Conservation (phyloP, 345 rosid genomes). For the Populus euphratica region DNA sequence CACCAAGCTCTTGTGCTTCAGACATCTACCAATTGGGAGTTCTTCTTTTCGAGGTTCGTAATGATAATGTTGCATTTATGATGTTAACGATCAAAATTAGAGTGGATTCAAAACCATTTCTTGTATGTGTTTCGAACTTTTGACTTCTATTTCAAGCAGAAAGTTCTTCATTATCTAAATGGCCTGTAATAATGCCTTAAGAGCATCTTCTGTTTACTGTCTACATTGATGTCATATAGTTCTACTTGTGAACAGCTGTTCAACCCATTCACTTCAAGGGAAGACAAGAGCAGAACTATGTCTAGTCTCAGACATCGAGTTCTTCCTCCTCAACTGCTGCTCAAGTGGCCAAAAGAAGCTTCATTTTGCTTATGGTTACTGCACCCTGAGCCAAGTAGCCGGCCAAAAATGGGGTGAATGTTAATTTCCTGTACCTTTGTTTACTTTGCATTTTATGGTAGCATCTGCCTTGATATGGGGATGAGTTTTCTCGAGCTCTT, state of each 20-base stretch:
- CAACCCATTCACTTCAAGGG: conserved; percentile 61
- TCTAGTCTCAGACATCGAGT: conserved; percentile 90
- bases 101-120: not conserved
- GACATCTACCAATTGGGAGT: conserved; percentile 86
- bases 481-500: not conserved
- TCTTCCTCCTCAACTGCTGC: conserved; percentile 86
- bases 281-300: conserved; percentile 81
- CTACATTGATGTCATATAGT: conserved; percentile 30
- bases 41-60: conserved; percentile 84
- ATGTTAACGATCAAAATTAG: not conserved
- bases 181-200: not conserved
- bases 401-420: conserved; percentile 71
- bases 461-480: not conserved
- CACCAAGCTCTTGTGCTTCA: conserved; percentile 67
- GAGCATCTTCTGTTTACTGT: conserved; percentile 15
- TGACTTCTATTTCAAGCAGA: not conserved
- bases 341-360: conserved; percentile 89
- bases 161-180: not conserved
- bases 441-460: not conserved
- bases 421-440: not conserved
- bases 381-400: conserved; percentile 81
- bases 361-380: conserved; percentile 89
- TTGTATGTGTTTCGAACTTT: not conserved
- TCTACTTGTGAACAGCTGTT: conserved; percentile 47
- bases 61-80: not conserved